A percentile compares a stretch with the other conserved stretches of the same genome.
Conservation (phyloP, 306 rosid species). For the Prunus mira region DNA sequence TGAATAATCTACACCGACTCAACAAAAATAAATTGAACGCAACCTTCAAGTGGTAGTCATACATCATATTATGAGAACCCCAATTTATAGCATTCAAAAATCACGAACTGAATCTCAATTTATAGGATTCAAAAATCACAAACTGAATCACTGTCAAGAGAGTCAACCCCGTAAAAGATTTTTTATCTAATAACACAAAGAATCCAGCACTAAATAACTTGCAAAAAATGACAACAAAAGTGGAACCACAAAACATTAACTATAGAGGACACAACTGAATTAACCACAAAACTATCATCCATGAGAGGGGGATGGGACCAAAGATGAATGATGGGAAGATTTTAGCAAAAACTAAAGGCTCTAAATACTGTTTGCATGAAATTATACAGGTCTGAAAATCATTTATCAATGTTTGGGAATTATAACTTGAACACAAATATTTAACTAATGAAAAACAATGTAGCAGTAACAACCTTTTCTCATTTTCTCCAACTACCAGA, state of each 20-base stretch:
- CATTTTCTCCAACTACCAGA: slow-evolving; percentile 86
- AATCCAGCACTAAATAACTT: neutral
- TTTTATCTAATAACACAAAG: neutral
- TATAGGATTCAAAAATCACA: neutral
- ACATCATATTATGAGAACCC: neutral
- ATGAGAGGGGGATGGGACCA: neutral
- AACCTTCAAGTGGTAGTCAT: neutral
- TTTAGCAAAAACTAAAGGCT: neutral
- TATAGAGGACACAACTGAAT: neutral
- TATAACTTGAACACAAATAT: neutral
- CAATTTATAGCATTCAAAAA: neutral
- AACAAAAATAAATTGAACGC: slow-evolving; percentile 7
- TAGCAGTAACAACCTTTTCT: slow-evolving; percentile 63
- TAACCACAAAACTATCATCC: neutral
- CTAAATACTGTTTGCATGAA: neutral
- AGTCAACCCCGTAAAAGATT: neutral
- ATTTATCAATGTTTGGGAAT: neutral
- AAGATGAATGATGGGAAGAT: neutral
- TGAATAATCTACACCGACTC: slow-evolving; percentile 8
- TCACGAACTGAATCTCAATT: neutral
- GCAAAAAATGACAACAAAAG: neutral
- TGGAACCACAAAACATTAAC: neutral
- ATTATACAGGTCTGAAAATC: neutral
- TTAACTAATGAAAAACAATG: neutral
- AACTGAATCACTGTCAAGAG: neutral